Evolutionary conservation across 495 filamentous ascomycete species (phyloP), one percentile per base, ranked within the genome.

Genomic region (Pyrenopolyporus hunteri): DNA sequence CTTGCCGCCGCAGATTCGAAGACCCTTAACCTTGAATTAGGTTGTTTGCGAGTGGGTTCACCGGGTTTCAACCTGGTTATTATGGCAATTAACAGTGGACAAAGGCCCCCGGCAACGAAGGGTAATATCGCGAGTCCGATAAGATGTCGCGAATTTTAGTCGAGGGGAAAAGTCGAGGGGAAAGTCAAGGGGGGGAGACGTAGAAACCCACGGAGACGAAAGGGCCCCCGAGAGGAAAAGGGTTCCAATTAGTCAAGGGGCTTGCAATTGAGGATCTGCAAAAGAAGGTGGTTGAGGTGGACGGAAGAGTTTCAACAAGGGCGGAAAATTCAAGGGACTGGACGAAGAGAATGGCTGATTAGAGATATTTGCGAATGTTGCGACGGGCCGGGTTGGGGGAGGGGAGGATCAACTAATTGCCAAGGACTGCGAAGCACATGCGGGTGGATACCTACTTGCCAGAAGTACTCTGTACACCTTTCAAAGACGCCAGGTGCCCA

Each of bases 251-350:
- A 57, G 10, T 28, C 26, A 23, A 25, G 36, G 19, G 28, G 19
- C 25, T 28, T 54, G 43, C 16, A 29, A 25, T 42, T 58, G 10
- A 33, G 14, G 33, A 44, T 37, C 26, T 44, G 44, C 32, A 40
- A 47, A n/a, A 53, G 54, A 48, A 39, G 40, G 45, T 33, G 36
- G 45, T 39, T 13, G 36, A 42, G n/a, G 25, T 31, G 23, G 23
- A 31, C 31, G 36, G 36, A 49, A 35, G 45, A 47, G 63, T 66
- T 66, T 66, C 63, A 64, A 51, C 28, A 43, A 43, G 16, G 17
- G 20, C 26, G 31, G 33, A 52, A 57, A 52, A 57, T 46, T 57
- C 46, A 57, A 64, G 60, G 52, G 60, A 64, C 60, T 52, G 25
- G 39, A n/a, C 10, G 14, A 16, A 11, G 3, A 44, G 14, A 45